Evolutionary conservation across 2,329 filamentous ascomycete genomes (phyloP).

Genomic region (Tetracladium maxilliforme): DNA sequence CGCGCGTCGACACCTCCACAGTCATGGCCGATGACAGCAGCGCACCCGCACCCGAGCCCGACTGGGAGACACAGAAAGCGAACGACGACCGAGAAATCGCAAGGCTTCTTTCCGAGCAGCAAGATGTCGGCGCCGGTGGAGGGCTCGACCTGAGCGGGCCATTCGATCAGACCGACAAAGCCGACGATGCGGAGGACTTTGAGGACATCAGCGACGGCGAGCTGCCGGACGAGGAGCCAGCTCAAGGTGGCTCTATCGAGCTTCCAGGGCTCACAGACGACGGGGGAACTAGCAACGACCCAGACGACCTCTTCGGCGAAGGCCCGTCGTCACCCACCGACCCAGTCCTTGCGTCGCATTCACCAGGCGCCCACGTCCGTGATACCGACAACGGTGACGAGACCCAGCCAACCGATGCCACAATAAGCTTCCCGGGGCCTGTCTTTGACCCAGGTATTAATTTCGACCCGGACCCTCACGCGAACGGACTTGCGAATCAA

Average conservation of each 20-base stretch:
- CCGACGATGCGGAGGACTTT: conserved; percentile 81
- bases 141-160: conserved; percentile 26
- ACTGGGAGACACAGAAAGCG: conserved; percentile 27
- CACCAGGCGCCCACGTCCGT: conserved; percentile 26
- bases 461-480: conserved; percentile 24
- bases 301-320: conserved; percentile 57
- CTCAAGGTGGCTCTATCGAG: conserved; percentile 8
- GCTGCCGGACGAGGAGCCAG: conserved; percentile 63
- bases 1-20: too few relatives aligned
- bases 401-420: conserved; percentile 15
- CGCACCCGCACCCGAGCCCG: conserved; percentile 17
- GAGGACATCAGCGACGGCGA: conserved; percentile 89
- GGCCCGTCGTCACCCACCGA: conserved; percentile 24
- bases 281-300: conserved; percentile 38
- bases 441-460: conserved; percentile 24
- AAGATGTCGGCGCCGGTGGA: conserved; percentile 18
- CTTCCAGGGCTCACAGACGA: conserved; percentile 31
- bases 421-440: conserved; percentile 14
- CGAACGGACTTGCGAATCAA: conserved; percentile 29
- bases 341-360: conserved; percentile 23
- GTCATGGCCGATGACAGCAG: conserved; percentile 14
- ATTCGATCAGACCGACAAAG: conserved; percentile 62
- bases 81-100: conserved; percentile 33
- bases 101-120: conserved; percentile 25
- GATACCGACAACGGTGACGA: conserved; percentile 21